A percentile compares a stretch with the other conserved stretches of the same genome.
phyloP scores from a whole-genome alignment of 768 basidiomycete genomes.

The Kwoniella sp. region DNA sequence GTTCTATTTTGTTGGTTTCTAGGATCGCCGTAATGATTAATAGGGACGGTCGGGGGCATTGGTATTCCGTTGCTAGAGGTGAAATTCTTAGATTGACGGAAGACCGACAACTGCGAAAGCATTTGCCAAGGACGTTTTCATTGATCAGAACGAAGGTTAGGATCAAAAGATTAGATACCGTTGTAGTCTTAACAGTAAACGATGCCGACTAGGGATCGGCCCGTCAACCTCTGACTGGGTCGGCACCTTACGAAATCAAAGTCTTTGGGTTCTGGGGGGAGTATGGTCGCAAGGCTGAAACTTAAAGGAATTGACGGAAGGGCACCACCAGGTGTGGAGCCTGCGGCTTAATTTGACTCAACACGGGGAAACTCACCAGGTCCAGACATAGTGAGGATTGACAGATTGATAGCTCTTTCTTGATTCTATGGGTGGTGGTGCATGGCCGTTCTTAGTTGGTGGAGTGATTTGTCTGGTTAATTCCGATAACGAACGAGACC shows the following conservation, averaged over 20 bases:
- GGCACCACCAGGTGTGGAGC: conserved; percentile 78
- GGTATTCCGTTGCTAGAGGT: conserved; percentile 79
- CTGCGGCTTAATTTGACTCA: conserved; percentile 84
- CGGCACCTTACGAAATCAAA: conserved; percentile 84
- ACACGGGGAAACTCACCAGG: conserved; percentile 69
- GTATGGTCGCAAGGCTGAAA: conserved; percentile 75
- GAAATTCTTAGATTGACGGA: conserved; percentile 82
- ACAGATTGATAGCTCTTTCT: conserved; percentile 83
- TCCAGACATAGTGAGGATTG: conserved; percentile 75
- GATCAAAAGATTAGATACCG: conserved; percentile 81
- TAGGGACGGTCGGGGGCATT: conserved; percentile 81
- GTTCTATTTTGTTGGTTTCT: conserved; percentile 83
- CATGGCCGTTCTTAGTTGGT: conserved; percentile 86
- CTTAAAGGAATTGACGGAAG: conserved; percentile 83
- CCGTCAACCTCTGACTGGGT: conserved; percentile 70
- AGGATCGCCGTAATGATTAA: conserved; percentile 77
- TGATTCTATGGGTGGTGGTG: conserved; percentile 84
- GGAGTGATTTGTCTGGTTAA: conserved; percentile 96
- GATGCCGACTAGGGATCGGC: conserved; percentile 78
- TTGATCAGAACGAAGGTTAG: conserved; percentile 84
- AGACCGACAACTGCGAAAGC: conserved; percentile 80
- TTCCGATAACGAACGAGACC: conserved; percentile 93
- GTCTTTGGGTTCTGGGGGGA: conserved; percentile 80
- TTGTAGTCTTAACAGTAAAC: conserved; percentile 84
- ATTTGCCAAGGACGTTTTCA: conserved; percentile 84